Evolutionary conservation across 805 yeast species (phyloP), one percentile per base, ranked within the genome.

Genomic region (Teunomyces cretensis): DNA sequence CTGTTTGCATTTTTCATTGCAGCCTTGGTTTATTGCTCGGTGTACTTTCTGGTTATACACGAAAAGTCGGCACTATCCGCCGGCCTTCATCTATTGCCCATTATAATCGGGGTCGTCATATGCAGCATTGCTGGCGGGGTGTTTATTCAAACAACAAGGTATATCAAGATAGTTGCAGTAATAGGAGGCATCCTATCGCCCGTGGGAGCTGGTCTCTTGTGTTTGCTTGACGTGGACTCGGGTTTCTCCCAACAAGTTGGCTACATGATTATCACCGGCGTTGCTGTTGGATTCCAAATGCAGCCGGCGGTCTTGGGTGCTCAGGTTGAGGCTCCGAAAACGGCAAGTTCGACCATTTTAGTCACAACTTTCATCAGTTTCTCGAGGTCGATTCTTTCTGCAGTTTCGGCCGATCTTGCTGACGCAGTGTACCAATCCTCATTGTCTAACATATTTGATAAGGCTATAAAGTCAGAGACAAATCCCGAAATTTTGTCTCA

Each of bases 321-420:
- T 1, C 81, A 79, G 52, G 57, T 79, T 7, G 61, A 69, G 14
- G 79, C 80, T 7, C 82, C 84, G 24, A 75, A 78, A 46, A 57
- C 65, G 1, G 69, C 76, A 5, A 83, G 83, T 12, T 70, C 75
- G 3, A 65, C 68, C 5, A 75, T 79, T 40, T 56, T 78, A 58
- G 66, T 78, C 2, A 76, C 82, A 4, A 59, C 80, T 1, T 63
- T 70, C 40, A 44, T 75, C 45, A 67, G 70, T 49, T 76, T 76
- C 53, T 56, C 58, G 11, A 70, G 83, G 50, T 58, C 75, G 1
- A 47, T 78, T 12, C 78, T 78, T 14, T 75, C 77, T 37, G 67
- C 81, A 1, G 30, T 79, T 19, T 70, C 76, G 16, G 65, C 75
- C 3, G 67, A 62, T 32, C 57, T 75, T n/a, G 68, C 73, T 3